Evolutionary conservation across 257 asterid genomes (phyloP).

Genomic region (Gentiana dahurica): DNA sequence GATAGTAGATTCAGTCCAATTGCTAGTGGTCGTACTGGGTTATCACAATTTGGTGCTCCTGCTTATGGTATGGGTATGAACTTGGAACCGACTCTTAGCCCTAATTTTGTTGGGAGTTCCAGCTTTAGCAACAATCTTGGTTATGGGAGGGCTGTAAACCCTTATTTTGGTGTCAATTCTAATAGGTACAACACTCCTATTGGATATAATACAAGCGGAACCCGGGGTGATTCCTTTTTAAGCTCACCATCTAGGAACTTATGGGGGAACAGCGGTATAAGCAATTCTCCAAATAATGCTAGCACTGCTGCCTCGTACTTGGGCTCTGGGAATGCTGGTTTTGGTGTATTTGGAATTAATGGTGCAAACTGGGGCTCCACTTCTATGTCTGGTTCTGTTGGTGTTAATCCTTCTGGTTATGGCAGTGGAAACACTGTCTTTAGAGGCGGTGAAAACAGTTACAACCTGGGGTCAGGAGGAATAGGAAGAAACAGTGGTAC

Average conservation of each 20-base stretch:
- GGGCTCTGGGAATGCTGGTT: constrained; percentile 46
- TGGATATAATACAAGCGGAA: constrained; percentile 47
- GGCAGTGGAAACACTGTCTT: constrained; percentile 39
- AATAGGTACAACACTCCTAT: constrained; percentile 56
- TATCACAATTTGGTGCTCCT: constrained; percentile 40
- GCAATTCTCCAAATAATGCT: constrained; percentile 36
- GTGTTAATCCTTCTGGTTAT: constrained; percentile 44
- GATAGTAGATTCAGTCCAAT: constrained; percentile 61
- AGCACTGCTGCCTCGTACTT: constrained; percentile 49
- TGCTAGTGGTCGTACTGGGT: constrained; percentile 45
- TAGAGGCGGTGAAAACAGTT: constrained; percentile 51
- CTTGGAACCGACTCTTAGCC: constrained; percentile 51
- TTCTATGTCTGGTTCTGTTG: constrained; percentile 37
- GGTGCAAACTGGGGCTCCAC: constrained; percentile 57
- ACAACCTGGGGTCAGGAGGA: constrained; percentile 47
- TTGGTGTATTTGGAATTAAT: constrained; percentile 61
- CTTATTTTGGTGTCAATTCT: constrained; percentile 44
- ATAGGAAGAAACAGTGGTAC: constrained; percentile 46
- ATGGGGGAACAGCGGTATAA: constrained; percentile 63
- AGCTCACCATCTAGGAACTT: constrained; percentile 43
- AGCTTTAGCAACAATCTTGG: constrained; percentile 49
- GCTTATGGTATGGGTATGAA: constrained; percentile 58
- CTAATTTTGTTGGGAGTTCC: constrained; percentile 47
- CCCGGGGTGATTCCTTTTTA: constrained; percentile 43
- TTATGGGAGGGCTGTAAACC: constrained; percentile 51